These are phyloP conservation scores for Meyerozyma smithsonii DNA, from an alignment of 1,139 yeast genomes.

Conservation along the genomic window DNA sequence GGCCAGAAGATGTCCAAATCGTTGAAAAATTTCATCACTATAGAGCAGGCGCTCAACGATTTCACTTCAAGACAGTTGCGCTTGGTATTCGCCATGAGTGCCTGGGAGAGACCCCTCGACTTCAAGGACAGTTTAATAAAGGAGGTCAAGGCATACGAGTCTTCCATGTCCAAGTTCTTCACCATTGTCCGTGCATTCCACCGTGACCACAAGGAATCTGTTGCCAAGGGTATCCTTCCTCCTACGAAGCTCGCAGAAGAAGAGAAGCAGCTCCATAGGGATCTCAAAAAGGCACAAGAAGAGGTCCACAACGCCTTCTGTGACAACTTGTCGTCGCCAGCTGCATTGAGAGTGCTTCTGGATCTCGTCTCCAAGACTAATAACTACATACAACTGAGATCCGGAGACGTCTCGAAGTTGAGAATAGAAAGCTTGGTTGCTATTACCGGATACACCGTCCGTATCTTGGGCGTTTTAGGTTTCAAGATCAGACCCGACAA, in stretches of 20 bases:
- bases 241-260: conserved; percentile 48
- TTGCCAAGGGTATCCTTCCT: conserved; percentile 38
- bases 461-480: conserved; percentile 68
- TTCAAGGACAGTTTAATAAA: conserved; percentile 75
- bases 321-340: conserved; percentile 81
- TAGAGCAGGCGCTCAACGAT: conserved; percentile 75
- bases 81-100: conserved; percentile 81
- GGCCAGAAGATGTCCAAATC: conserved; percentile 98
- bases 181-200: conserved; percentile 75
- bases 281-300: conserved; percentile 51
- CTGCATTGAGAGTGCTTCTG: conserved; percentile 57
- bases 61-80: conserved; percentile 80
- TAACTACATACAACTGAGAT: conserved; percentile 55
- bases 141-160: conserved; percentile 75
- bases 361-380: conserved; percentile 72
- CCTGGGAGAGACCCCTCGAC: conserved; percentile 91
- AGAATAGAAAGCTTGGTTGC: conserved; percentile 64
- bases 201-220: conserved; percentile 50
- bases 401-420: conserved; percentile 37
- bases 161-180: conserved; percentile 75
- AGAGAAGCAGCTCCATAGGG: conserved; percentile 55
- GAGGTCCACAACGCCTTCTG: conserved; percentile 75
- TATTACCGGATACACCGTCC: conserved; percentile 65
- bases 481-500: conserved; percentile 64
- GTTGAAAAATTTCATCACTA: conserved; percentile 89